A percentile compares a stretch with the other conserved stretches of the same genome.
Conservation (phyloP, 257 asterid species). For the Solanum dulcamara region DNA sequence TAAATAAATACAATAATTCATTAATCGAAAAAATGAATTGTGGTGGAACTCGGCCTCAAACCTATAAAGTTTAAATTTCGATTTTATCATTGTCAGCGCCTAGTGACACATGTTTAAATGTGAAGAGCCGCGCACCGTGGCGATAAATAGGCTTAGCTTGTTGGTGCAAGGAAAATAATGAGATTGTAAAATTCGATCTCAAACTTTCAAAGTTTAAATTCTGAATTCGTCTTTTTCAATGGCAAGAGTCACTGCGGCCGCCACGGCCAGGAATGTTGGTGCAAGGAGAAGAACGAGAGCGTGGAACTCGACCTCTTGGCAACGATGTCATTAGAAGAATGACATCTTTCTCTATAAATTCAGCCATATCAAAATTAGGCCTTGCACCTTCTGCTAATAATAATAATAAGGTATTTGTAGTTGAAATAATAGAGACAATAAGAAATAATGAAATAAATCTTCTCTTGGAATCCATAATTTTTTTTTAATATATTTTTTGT, state of each 20-base stretch:
- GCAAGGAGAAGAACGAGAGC: slow-evolving; percentile 33
- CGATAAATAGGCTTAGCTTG: not conserved
- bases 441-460: not conserved
- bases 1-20: not conserved
- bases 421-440: not conserved
- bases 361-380: slow-evolving; percentile 3
- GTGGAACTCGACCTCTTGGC: slow-evolving; percentile 39
- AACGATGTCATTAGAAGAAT: slow-evolving; percentile 15
- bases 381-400: slow-evolving; percentile 21
- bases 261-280: slow-evolving; percentile 34
- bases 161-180: not conserved
- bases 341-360: not conserved
- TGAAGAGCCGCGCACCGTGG: accelerated
- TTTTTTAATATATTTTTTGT: not conserved
- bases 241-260: slow-evolving; percentile 14
- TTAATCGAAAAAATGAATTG: not conserved
- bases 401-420: not conserved
- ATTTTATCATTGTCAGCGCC: no score
- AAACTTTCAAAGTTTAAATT: not conserved
- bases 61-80: not conserved
- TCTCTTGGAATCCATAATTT: slow-evolving; percentile 17
- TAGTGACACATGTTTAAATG: not conserved
- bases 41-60: not conserved
- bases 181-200: not conserved
- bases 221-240: not conserved